Percentiles rank a stretch among this genome's conserved stretches.
Conservation (phyloP, 75 land plant species). For the Sequoiadendron giganteum region DNA sequence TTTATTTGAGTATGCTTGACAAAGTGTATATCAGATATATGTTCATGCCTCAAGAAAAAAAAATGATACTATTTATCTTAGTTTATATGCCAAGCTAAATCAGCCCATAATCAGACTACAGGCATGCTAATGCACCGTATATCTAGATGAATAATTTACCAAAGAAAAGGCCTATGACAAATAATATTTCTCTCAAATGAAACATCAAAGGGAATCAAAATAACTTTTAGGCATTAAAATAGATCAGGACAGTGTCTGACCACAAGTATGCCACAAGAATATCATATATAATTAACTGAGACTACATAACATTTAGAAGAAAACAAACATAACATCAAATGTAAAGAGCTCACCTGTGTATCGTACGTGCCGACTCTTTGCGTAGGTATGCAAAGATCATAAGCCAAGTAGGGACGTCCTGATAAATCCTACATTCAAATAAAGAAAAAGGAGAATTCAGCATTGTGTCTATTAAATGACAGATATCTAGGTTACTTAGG, state of each 20-base stretch:
- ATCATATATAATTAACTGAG: background rate
- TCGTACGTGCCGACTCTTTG: slow-evolving; percentile 97
- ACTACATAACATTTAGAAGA: background rate
- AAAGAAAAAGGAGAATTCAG: background rate
- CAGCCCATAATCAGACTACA: background rate
- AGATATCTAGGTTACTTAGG: background rate
- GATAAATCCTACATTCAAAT: slow-evolving; percentile 75
- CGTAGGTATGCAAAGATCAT: slow-evolving; percentile 72
- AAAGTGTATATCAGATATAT: background rate
- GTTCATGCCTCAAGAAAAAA: background rate
- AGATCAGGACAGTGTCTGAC: background rate
- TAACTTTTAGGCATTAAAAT: background rate
- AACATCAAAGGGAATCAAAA: background rate
- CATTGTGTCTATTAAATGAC: background rate
- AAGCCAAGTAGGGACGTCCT: slow-evolving; percentile 83
- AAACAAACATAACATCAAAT: background rate
- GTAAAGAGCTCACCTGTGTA: slow-evolving; percentile 67
- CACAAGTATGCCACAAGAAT: background rate
- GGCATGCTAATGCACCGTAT: background rate
- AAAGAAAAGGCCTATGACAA: background rate
- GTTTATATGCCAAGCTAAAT: background rate
- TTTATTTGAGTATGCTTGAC: background rate
- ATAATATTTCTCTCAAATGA: background rate
- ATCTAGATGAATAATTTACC: background rate
- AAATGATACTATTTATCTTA: background rate